Conservation (phyloP, 23 red algal species). For the Gracilaria caudata region DNA sequence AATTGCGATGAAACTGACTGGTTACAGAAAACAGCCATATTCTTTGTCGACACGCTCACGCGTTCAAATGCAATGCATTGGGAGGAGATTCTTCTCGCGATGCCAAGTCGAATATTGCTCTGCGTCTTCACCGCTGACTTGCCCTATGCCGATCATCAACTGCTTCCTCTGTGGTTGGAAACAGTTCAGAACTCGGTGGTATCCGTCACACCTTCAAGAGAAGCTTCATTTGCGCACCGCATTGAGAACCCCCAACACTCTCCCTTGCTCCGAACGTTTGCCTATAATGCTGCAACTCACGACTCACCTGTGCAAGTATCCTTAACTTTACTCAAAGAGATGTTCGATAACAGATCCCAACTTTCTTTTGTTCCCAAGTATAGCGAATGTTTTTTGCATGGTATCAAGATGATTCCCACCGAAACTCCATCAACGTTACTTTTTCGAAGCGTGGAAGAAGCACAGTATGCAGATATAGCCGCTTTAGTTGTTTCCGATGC, state of each 20-base stretch:
- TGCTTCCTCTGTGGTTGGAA: conserved; percentile 65
- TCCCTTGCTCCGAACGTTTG: conserved; percentile 61
- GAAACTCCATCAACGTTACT: conserved; percentile 29
- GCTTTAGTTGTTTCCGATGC: conserved; percentile 51
- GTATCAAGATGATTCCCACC: conserved; percentile 54
- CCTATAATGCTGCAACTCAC: conserved; percentile 54
- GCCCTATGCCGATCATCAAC: conserved; percentile 17
- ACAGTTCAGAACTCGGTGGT: conserved; percentile 50
- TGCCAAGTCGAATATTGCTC: conserved; percentile 52
- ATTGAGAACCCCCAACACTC: conserved; percentile 48
- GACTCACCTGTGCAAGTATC: conserved; percentile 67
- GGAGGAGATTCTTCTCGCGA: conserved; percentile 71
- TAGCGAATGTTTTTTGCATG: conserved; percentile 49
- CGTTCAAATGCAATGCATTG: conserved; percentile 24
- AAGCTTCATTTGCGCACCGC: conserved; percentile 35
- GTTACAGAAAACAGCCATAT: conserved; percentile 20
- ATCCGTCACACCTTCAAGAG: conserved; percentile 30
- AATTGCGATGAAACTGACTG: conserved; percentile 8
- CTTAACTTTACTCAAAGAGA: conserved; percentile 49
- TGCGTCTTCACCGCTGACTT: conserved; percentile 45
- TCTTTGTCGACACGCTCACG: conserved; percentile 47
- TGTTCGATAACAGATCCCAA: conserved; percentile 12
- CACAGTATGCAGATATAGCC: conserved; percentile 44
- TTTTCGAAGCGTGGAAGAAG: conserved; percentile 44
- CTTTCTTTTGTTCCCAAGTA: conserved; percentile 44